phyloP scores from a whole-genome alignment of 768 basidiomycete genomes.

The Crepidotus variabilis region DNA sequence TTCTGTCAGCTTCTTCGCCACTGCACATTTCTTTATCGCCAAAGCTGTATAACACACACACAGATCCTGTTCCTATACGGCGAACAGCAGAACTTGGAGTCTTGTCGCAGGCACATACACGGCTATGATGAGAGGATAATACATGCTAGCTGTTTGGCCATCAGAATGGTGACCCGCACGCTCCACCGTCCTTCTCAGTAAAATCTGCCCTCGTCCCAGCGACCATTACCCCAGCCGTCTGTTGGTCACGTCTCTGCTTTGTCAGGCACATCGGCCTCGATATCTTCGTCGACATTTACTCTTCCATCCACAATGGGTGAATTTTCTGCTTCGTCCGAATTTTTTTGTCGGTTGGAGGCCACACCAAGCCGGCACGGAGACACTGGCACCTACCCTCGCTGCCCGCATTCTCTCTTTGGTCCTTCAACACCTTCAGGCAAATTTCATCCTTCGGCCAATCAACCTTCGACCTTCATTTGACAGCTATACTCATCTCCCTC shows the following conservation, averaged over 20 bases:
- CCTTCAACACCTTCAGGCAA: slow-evolving; percentile 54
- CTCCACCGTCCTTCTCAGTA: slow-evolving; percentile 54
- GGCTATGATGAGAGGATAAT: slow-evolving; percentile 25
- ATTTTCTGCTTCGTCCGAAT: slow-evolving; percentile 66
- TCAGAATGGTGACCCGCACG: slow-evolving; percentile 83
- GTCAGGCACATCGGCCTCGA: slow-evolving; percentile 64
- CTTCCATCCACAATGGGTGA: slow-evolving; percentile 74
- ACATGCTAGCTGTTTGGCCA: slow-evolving; percentile 81
- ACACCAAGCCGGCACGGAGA: slow-evolving; percentile 36
- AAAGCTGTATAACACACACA: slow-evolving; percentile 72
- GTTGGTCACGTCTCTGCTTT: slow-evolving; percentile 70
- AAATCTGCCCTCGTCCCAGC: slow-evolving; percentile 25
- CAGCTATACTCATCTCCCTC: slow-evolving; percentile 85
- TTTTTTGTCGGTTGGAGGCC: slow-evolving; percentile 50
- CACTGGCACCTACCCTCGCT: slow-evolving; percentile 71
- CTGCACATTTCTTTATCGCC: slow-evolving; percentile 27
- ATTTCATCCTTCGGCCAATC: slow-evolving; percentile 51
- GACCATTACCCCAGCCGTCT: slow-evolving; percentile 48
- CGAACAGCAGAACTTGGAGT: slow-evolving; percentile 63
- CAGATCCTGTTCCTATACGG: slow-evolving; percentile 61
- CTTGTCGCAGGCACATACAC: slow-evolving; percentile 32
- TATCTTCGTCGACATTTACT: slow-evolving; percentile 63
- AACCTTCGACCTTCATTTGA: slow-evolving; percentile 81
- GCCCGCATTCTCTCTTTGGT: slow-evolving; percentile 75
- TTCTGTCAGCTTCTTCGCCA: slow-evolving; percentile 48